Base-by-base conservation (phyloP, 805 yeast species). In the Lipomyces sp. region DNA sequence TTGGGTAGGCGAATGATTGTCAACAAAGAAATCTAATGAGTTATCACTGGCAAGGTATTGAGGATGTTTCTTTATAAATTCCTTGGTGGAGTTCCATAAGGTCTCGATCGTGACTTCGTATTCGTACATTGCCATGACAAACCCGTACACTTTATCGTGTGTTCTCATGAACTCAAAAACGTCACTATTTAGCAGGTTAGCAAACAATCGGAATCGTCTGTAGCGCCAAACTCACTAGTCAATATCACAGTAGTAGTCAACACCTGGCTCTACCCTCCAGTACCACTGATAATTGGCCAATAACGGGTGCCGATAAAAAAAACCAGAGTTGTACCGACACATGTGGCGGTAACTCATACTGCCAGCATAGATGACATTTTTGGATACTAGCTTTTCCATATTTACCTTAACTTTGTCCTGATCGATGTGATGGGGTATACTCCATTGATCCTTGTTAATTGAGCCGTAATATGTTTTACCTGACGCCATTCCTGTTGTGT, bases 281-380 rank as follows among this genome's bases (percentile, higher is more conserved):
- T 94, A 94, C 82, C 88, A 95, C 68, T 92, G 94, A 79, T 90
- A 95, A 42, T 88, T 82, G 56, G 80, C 77, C 72, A 93, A 78
- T 56, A 92, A 75, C 64, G 86, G 86, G 74, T 92, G 96, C 75
- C 90, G 85, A 80, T 86, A 94, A 79, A 95, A 95, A 76, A 83
- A 90, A 0, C 98, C 98, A 2, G 96, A 89, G 75, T 95, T 94
- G 80, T 89, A 94, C 50, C 97, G 84, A 77, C 98, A 95, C 98
- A 95, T 95, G 77, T 94, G 93, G 75, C 98, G 85, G 74, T 90
- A 90, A 0, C 91, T 86, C 70, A 80, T 76, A 0, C 90, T 85
- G 37, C 79, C 83, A 0, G 92, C 94, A 75, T 90, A 90, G 0
- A 89, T 77, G 6, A 90, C 85, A 10, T 81, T 76, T 15, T 80